Conservation (phyloP, 2,329 filamentous ascomycete species). For the Chrysoporthe puriensis region DNA sequence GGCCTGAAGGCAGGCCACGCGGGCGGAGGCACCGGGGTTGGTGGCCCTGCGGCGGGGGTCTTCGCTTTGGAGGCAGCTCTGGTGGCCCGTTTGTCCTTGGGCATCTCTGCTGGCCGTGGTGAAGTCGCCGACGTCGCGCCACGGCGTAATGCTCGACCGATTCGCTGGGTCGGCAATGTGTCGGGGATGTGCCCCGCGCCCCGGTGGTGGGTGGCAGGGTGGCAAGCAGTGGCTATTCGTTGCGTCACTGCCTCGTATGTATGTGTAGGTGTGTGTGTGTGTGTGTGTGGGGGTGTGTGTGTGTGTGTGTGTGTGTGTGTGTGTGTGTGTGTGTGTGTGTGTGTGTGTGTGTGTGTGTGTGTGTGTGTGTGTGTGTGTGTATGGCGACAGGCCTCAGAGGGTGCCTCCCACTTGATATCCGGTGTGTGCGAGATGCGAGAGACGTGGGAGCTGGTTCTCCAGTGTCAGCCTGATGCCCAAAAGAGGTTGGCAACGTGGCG, state of each 20-base stretch:
- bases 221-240: background rate
- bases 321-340: background rate
- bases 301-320: background rate
- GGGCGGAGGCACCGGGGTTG: constrained; percentile 38
- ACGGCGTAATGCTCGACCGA: background rate
- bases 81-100: constrained; percentile 28
- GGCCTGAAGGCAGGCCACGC: constrained; percentile 77
- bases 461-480: background rate
- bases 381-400: background rate
- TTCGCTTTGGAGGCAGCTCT: constrained; percentile 30
- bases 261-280: background rate
- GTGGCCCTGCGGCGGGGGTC: constrained; percentile 23
- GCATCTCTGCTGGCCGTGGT: constrained; percentile 11
- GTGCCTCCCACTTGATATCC: background rate
- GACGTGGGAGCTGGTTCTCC: background rate
- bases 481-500: background rate
- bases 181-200: background rate
- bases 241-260: background rate
- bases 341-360: background rate
- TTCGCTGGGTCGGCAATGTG: background rate
- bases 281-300: too few relatives aligned
- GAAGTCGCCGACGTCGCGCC: background rate
- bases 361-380: background rate
- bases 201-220: constrained; percentile 2
- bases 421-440: background rate